Conservation (phyloP, 2,329 filamentous ascomycete species). For the Paecilomyces fulvus region DNA sequence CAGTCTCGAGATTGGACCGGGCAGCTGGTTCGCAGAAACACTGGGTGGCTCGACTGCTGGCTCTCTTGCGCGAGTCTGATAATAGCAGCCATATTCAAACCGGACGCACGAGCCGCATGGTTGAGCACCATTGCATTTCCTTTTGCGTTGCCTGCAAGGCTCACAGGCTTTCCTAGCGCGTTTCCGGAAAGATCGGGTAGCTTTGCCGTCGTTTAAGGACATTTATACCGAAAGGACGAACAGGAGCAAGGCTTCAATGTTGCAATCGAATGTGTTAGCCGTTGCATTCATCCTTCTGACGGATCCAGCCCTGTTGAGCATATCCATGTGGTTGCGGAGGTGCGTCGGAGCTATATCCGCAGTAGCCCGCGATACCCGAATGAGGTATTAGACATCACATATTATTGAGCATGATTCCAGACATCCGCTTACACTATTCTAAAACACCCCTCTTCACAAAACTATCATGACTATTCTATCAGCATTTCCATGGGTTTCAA, state of each 20-base stretch:
- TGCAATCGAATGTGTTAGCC: neutral
- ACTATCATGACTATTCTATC: neutral
- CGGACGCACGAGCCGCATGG: constrained; percentile 48
- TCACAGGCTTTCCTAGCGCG: constrained; percentile 42
- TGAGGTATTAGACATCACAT: neutral
- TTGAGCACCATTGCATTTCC: constrained; percentile 46
- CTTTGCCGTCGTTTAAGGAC: neutral
- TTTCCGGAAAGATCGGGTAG: neutral
- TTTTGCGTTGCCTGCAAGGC: constrained; percentile 48
- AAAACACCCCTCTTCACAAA: neutral
- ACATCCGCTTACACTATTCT: neutral
- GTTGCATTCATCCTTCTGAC: neutral
- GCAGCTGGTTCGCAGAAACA: constrained; percentile 6
- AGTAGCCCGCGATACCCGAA: neutral
- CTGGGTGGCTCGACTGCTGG: constrained; percentile 11
- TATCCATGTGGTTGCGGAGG: neutral
- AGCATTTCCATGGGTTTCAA: constrained; percentile 46
- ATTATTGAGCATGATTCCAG: neutral
- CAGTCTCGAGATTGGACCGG: neutral
- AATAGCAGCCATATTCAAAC: constrained; percentile 47
- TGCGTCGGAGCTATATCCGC: neutral
- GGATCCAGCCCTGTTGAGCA: too few species aligned
- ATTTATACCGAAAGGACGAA: neutral
- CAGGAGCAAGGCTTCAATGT: neutral
- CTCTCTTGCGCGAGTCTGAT: constrained; percentile 26